Conservation (phyloP, 257 asterid genomes). For the Solanum chmielewskii region DNA sequence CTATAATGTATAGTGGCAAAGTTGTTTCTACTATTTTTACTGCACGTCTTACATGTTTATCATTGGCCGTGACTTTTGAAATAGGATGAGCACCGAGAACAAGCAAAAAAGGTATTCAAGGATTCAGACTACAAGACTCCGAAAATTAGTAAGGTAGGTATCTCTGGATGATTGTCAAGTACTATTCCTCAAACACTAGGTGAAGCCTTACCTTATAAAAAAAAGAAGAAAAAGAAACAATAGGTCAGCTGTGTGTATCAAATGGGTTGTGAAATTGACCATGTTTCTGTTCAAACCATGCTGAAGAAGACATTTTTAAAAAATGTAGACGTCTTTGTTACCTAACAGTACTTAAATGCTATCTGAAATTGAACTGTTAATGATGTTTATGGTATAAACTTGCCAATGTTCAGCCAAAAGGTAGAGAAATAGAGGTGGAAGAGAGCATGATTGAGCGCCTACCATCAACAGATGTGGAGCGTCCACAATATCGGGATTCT, state of each 20-base stretch:
- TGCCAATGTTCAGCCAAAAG: constrained; percentile 20
- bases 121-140: background rate
- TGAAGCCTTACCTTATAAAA: background rate
- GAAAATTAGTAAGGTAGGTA: constrained; percentile 2
- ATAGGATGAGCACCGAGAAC: constrained; percentile 16
- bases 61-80: background rate
- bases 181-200: background rate
- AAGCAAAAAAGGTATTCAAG: background rate
- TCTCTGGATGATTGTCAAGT: background rate
- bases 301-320: background rate
- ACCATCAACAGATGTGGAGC: constrained; percentile 13
- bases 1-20: background rate
- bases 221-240: background rate
- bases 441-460: constrained; percentile 14
- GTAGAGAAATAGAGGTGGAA: constrained; percentile 20
- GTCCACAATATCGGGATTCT: constrained; percentile 15
- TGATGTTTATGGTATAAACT: background rate
- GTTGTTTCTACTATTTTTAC: background rate
- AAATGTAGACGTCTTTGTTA: background rate
- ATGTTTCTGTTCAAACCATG: background rate
- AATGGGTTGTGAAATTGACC: constrained; percentile 1
- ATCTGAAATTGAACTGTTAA: background rate
- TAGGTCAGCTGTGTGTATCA: background rate
- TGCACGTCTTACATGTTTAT: background rate
- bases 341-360: background rate